phyloP scores from a whole-genome alignment of 2,329 filamentous ascomycete species.

The Apiospora koreana region DNA sequence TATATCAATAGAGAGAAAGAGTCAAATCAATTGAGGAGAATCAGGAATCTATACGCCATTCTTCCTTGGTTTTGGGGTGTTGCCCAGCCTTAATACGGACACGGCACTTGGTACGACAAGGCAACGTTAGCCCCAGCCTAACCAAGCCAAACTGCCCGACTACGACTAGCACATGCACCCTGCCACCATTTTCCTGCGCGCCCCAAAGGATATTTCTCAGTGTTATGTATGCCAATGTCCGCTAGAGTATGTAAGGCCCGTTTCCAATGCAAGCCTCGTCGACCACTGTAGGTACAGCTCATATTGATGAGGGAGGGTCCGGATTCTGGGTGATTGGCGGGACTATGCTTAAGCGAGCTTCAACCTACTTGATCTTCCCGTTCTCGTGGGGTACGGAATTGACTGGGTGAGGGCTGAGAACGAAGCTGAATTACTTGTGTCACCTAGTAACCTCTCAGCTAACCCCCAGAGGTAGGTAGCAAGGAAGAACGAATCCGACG shows the following conservation, averaged over 20 bases:
- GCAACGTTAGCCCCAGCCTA: neutral
- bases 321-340: neutral
- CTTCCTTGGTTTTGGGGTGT: neutral
- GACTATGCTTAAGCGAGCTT: neutral
- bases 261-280: neutral
- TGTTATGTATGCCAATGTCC: neutral
- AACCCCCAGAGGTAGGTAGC: too few relatives aligned
- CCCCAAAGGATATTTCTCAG: neutral
- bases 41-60: neutral
- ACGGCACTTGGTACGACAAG: neutral
- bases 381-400: too few relatives aligned
- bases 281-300: neutral
- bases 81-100: neutral
- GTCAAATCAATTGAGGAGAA: too few relatives aligned
- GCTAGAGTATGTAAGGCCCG: neutral
- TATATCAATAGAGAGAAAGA: neutral
- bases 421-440: neutral
- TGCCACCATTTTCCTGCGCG: neutral
- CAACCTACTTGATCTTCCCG: neutral
- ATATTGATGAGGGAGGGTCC: neutral
- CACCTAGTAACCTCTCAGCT: too few relatives aligned
- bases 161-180: neutral
- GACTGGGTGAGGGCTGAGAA: neutral
- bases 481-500: too few relatives aligned
- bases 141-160: neutral